Conservation (phyloP, 768 basidiomycete genomes). For the Amanita polypyramis region DNA sequence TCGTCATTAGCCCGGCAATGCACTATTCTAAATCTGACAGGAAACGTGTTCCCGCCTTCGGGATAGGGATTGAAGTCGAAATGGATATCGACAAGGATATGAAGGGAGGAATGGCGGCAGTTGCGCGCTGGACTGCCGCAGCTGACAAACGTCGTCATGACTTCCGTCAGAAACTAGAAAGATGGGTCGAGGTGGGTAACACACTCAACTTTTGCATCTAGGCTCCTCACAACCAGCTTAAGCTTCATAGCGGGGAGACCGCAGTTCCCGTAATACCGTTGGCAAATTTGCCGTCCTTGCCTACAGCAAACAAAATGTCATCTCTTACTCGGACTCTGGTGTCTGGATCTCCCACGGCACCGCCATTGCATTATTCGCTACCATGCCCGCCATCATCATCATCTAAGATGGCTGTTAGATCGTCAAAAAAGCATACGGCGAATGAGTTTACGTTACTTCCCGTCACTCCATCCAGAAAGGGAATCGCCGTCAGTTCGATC, state of each 20-base stretch:
- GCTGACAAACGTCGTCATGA: slow-evolving; percentile 49
- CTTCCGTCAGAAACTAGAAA: slow-evolving; percentile 47
- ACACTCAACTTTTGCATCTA: not conserved
- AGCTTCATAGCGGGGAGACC: slow-evolving; percentile 40
- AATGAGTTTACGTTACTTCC: slow-evolving; percentile 40
- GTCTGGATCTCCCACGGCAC: slow-evolving; percentile 62
- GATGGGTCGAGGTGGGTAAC: slow-evolving; percentile 51
- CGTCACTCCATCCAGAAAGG: slow-evolving; percentile 27
- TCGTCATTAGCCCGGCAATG: slow-evolving; percentile 61
- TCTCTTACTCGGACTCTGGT: slow-evolving; percentile 61
- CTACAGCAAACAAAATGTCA: slow-evolving; percentile 44
- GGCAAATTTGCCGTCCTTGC: slow-evolving; percentile 55
- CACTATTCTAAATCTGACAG: slow-evolving; percentile 59
- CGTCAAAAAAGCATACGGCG: slow-evolving; percentile 25
- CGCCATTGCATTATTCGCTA: slow-evolving; percentile 30
- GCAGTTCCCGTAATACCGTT: slow-evolving; percentile 50
- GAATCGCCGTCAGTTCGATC: slow-evolving; percentile 36
- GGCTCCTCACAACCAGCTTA: slow-evolving; percentile 3
- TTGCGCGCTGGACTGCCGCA: slow-evolving; percentile 77
- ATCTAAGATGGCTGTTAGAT: slow-evolving; percentile 24
- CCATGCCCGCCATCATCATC: slow-evolving; percentile 31
- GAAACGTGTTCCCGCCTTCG: slow-evolving; percentile 70
- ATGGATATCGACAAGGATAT: slow-evolving; percentile 76
- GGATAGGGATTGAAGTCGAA: slow-evolving; percentile 81
- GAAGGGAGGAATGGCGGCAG: slow-evolving; percentile 78